These are phyloP conservation scores for Colletotrichum kahawae DNA, from an alignment of 2,329 filamentous ascomycete species.

Conservation along the genomic window DNA sequence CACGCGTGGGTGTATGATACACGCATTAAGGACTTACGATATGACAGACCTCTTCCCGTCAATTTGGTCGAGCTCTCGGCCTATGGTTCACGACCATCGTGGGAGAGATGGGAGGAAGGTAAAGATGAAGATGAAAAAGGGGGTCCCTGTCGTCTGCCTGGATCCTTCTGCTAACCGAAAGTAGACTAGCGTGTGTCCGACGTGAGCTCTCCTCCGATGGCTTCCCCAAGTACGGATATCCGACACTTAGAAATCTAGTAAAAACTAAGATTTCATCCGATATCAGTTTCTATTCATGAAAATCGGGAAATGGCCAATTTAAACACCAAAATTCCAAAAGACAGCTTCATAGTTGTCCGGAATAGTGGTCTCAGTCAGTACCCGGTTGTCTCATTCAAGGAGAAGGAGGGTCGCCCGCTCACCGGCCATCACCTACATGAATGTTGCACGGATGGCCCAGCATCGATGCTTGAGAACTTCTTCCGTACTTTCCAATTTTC, in stretches of 20 bases:
- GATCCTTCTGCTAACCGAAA: not conserved
- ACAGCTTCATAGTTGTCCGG: too few species aligned
- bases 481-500: too few species aligned
- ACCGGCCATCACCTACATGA: too few species aligned
- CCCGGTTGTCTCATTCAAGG: too few species aligned
- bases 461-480: too few species aligned
- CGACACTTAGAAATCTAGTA: not conserved
- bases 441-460: too few species aligned
- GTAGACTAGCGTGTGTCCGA: not conserved
- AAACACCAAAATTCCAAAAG: too few species aligned
- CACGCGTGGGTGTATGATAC: accelerated
- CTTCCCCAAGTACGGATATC: not conserved
- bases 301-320: too few species aligned
- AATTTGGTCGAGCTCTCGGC: not conserved
- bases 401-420: too few species aligned
- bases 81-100: not conserved
- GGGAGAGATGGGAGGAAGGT: not conserved
- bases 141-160: not conserved
- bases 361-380: too few species aligned
- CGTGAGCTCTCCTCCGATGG: not conserved
- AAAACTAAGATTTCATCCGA: not conserved
- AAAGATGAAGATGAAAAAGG: not conserved
- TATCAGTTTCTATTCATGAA: not conserved
- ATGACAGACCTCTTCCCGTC: accelerated
- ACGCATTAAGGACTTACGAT: not conserved